Percentiles rank a stretch among this genome's conserved stretches.
phyloP scores from a whole-genome alignment of 106 monocot genomes.

The Platanthera zijinensis region DNA sequence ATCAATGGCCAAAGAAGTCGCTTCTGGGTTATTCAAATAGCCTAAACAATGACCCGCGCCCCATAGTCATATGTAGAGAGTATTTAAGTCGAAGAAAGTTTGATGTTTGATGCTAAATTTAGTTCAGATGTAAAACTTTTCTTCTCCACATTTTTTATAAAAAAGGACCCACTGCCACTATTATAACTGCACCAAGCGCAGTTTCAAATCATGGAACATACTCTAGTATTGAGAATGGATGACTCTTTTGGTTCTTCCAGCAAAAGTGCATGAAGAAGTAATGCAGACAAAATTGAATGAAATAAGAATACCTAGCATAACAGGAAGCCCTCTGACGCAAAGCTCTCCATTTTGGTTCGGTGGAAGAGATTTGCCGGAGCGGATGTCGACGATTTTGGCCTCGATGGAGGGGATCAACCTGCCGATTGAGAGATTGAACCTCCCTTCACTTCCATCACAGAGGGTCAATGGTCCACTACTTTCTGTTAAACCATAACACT shows the following conservation, averaged over 20 bases:
- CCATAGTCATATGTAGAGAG: too few relatives aligned
- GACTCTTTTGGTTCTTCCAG: too few relatives aligned
- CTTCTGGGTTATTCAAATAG: conserved; percentile 59
- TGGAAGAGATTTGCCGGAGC: conserved; percentile 35
- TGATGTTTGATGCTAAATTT: too few relatives aligned
- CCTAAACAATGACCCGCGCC: conserved; percentile 15
- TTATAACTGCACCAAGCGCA: too few relatives aligned
- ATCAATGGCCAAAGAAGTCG: conserved; percentile 47
- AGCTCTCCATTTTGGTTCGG: conserved; percentile 43
- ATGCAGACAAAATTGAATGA: too few relatives aligned
- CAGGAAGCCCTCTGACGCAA: conserved; percentile 38
- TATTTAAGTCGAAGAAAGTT: too few relatives aligned
- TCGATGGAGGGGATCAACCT: conserved; percentile 42
- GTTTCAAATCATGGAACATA: too few relatives aligned
- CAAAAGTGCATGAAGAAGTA: too few relatives aligned
- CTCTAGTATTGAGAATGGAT: too few relatives aligned
- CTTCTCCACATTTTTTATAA: too few relatives aligned
- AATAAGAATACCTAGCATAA: conserved; percentile 41
- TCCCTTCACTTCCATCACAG: conserved; percentile 43
- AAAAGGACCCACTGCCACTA: too few relatives aligned
- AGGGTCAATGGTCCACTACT: conserved; percentile 51
- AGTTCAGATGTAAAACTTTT: too few relatives aligned
- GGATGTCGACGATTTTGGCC: conserved; percentile 46
- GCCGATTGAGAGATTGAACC: conserved; percentile 48
- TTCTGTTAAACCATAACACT: conserved; percentile 84